These are phyloP conservation scores for Fallopia convolvulus DNA, from an alignment of 148 eudicot genomes.

Conservation along the genomic window DNA sequence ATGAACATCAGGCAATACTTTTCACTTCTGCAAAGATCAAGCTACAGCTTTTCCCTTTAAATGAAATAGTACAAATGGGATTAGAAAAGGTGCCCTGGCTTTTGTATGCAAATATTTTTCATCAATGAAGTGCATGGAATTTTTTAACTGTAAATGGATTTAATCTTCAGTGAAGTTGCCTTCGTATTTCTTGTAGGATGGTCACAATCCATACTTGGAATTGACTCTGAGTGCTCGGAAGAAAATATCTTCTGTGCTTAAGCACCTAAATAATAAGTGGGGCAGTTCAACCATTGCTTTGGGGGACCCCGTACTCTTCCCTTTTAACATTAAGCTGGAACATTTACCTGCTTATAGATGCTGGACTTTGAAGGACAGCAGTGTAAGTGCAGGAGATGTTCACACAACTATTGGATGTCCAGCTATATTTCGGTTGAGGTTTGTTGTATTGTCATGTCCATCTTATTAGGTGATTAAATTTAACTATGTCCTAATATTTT, in stretches of 20 bases:
- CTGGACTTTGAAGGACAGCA: conserved; percentile 56
- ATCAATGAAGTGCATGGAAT: neutral
- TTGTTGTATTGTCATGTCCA: conserved; percentile 7
- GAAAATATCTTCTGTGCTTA: conserved; percentile 77
- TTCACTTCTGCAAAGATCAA: conserved; percentile 52
- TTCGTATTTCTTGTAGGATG: conserved; percentile 46
- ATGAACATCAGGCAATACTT: conserved; percentile 12
- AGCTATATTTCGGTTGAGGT: conserved; percentile 75
- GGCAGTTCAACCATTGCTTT: conserved; percentile 46
- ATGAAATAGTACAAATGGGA: conserved; percentile 42
- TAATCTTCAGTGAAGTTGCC: neutral
- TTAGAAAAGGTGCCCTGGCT: conserved; percentile 55
- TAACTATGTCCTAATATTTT: conserved; percentile 16
- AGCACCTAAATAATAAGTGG: conserved; percentile 79
- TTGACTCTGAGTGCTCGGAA: conserved; percentile 67
- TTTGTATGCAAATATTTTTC: neutral
- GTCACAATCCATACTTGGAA: conserved; percentile 76
- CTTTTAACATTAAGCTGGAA: conserved; percentile 31
- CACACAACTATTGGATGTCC: conserved; percentile 55
- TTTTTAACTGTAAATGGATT: neutral
- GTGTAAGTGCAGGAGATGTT: conserved; percentile 53
- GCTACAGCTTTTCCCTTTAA: conserved; percentile 79
- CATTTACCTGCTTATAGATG: conserved; percentile 26
- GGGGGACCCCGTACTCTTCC: conserved; percentile 69
- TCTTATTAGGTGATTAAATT: neutral